Percentiles rank a stretch among this genome's conserved stretches.
These are phyloP conservation scores for Aspergillus sparsus DNA, from an alignment of 495 filamentous ascomycete genomes.

Conservation along the genomic window DNA sequence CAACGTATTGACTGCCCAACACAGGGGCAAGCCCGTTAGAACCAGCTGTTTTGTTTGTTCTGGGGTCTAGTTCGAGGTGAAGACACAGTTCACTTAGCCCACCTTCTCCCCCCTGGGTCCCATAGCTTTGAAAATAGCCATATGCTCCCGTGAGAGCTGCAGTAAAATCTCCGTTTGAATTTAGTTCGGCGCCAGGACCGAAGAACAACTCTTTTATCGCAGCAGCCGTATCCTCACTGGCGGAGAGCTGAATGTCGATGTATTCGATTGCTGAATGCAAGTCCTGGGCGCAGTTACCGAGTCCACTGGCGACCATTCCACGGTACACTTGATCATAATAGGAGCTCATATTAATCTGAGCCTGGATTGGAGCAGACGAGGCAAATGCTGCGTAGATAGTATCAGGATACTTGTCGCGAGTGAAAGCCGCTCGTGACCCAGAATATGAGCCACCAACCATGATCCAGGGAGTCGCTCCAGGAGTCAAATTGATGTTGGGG, in stretches of 20 bases:
- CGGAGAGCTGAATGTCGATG: conserved; percentile 49
- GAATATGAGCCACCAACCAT: conserved; percentile 62
- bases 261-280: conserved; percentile 53
- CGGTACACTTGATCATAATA: conserved; percentile 59
- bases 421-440: conserved; percentile 56
- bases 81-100: conserved; percentile 50
- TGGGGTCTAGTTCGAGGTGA: conserved; percentile 42
- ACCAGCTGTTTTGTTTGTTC: conserved; percentile 27
- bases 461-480: conserved; percentile 55
- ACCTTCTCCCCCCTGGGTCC: conserved; percentile 42
- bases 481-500: conserved; percentile 42
- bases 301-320: conserved; percentile 53
- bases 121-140: conserved; percentile 49
- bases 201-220: conserved; percentile 54
- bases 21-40: conserved; percentile 41
- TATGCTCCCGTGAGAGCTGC: conserved; percentile 44
- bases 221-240: conserved; percentile 32
- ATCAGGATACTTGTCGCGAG: conserved; percentile 57
- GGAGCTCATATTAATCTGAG: conserved; percentile 55
- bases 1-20: conserved; percentile 43
- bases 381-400: conserved; percentile 57
- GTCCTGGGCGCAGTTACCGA: conserved; percentile 55
- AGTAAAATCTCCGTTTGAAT: conserved; percentile 53
- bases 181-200: conserved; percentile 48
- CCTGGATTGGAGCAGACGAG: conserved; percentile 58